Evolutionary conservation across 202 grass and related monocot species (phyloP).

Genomic region (Panicum hallii): DNA sequence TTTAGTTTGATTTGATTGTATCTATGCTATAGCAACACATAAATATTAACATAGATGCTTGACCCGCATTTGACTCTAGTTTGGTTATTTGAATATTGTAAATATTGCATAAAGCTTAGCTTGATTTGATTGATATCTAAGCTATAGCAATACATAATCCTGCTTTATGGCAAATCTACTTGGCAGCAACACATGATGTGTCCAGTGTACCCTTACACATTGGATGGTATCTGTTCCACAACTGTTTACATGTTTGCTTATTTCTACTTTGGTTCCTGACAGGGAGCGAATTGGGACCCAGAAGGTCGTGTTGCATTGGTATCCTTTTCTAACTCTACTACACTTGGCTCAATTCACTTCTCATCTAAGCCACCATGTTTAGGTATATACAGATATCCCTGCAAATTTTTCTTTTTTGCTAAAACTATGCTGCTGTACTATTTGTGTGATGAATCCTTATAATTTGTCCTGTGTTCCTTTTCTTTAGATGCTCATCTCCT

Average conservation of each 20-base stretch:
- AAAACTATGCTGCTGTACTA: not conserved
- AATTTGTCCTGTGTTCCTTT: slow-evolving; percentile 35
- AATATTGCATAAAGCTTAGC: too few relatives aligned
- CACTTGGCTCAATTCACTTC: slow-evolving; percentile 88
- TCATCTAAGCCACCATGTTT: slow-evolving; percentile 85
- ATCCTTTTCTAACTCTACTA: slow-evolving; percentile 85
- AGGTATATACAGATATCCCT: slow-evolving; percentile 54
- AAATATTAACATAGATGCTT: not conserved
- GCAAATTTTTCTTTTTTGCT: slow-evolving; percentile 6
- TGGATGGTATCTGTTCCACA: slow-evolving; percentile 6
- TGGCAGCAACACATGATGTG: not conserved
- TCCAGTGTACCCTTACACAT: not conserved
- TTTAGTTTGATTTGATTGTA: not conserved
- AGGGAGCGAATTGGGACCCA: slow-evolving; percentile 93
- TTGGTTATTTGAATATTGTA: too few relatives aligned
- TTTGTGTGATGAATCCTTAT: slow-evolving; percentile 38
- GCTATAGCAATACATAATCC: too few relatives aligned
- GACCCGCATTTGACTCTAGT: too few relatives aligned
- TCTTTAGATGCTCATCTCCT: slow-evolving; percentile 82
- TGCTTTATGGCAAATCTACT: not conserved
- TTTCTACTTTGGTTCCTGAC: slow-evolving; percentile 19
- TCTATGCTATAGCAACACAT: not conserved
- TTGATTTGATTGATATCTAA: too few relatives aligned
- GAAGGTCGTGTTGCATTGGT: slow-evolving; percentile 79
- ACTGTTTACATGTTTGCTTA: slow-evolving; percentile 11